Evolutionary conservation across 495 filamentous ascomycete species (phyloP).

Genomic region (Penicillium psychrofluorescens): DNA sequence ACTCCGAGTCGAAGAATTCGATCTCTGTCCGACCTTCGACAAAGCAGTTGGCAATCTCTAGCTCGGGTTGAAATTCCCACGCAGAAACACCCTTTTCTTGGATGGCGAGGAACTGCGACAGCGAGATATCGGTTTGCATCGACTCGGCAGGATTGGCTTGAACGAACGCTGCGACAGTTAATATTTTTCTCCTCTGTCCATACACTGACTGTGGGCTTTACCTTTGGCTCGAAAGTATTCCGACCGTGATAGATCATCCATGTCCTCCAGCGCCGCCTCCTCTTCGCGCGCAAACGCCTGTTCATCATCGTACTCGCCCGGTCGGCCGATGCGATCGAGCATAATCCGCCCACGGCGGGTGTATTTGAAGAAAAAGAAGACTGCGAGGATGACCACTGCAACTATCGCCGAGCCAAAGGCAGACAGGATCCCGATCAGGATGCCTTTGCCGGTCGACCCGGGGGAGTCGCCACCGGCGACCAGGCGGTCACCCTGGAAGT

Average conservation of each 20-base stretch:
- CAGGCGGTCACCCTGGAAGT: conserved; percentile 14
- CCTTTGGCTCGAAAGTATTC: conserved; percentile 96
- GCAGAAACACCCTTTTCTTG: conserved; percentile 98
- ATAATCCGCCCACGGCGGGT: conserved; percentile 85
- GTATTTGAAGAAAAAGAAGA: conserved; percentile 92
- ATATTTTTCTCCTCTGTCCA: conserved; percentile 6
- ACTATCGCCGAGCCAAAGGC: conserved; percentile 89
- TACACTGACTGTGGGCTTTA: conserved; percentile 29
- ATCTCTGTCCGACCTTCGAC: conserved; percentile 94
- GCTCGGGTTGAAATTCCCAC: conserved; percentile 97
- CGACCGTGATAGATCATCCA: conserved; percentile 86
- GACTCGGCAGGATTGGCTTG: conserved; percentile 95
- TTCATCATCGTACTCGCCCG: conserved; percentile 96
- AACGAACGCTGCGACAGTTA: conserved; percentile 63
- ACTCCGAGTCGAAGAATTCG: conserved; percentile 96
- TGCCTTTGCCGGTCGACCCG: conserved; percentile 64
- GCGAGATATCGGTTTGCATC: conserved; percentile 88
- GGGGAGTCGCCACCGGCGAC: conserved; percentile 32
- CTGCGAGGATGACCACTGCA: conserved; percentile 69
- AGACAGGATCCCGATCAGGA: conserved; percentile 93
- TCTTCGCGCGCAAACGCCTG: conserved; percentile 87
- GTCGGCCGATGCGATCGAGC: conserved; percentile 85
- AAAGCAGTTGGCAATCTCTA: conserved; percentile 98
- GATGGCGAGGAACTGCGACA: conserved; percentile 95
- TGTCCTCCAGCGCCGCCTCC: conserved; percentile 85